Evolutionary conservation across 768 basidiomycete species (phyloP), one percentile per base, ranked within the genome.

Genomic region (Cystobasidium ongulense): DNA sequence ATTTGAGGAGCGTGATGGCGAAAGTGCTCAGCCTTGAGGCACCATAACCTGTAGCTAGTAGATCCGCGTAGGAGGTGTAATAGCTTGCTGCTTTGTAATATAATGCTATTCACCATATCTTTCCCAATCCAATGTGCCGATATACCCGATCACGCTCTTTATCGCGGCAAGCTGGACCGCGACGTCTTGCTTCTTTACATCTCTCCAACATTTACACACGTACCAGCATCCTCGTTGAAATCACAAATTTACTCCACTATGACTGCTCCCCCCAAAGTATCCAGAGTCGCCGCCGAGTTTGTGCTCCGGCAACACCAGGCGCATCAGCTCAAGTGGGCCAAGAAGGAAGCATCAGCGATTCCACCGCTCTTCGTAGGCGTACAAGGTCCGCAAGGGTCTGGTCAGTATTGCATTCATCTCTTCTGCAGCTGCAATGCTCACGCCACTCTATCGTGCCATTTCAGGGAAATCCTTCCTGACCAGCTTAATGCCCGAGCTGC

Each of bases 321-420:
- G n/a, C 76, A 71, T 54, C 67, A 65, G 57, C 27, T 13, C 18
- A 59, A 59, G 3, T 4, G 39, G 31, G 13, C 57, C 25, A 27
- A 2, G 38, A 39, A 17, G 0, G 18, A 23, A 15, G 11, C 52
- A 59, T 52, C n/a, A 33, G 25, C 31, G n/a, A 31, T 43, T 4
- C 75, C 75, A 27, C 92, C 94, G 1, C 83, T 96, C 18, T 89
- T 96, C 75, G 87, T 94, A 15, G 92, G 88, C 1, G 79, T 96
- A 18, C 94, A 96, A 82, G 94, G 94, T 0, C 92, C 94, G 0
- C 94, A 97, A 81, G 94, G 94, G 13, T 90, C 89, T 65, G 93
- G 81, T 77, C 50, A 50, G 79, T 75, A 27, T 1, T 10, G 27
- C 27, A 1, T n/a, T 31, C 31, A 21, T 23, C 1, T 53, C 18